These are phyloP conservation scores for Seiridium unicorne DNA, from an alignment of 2,329 filamentous ascomycete species.

Conservation along the genomic window DNA sequence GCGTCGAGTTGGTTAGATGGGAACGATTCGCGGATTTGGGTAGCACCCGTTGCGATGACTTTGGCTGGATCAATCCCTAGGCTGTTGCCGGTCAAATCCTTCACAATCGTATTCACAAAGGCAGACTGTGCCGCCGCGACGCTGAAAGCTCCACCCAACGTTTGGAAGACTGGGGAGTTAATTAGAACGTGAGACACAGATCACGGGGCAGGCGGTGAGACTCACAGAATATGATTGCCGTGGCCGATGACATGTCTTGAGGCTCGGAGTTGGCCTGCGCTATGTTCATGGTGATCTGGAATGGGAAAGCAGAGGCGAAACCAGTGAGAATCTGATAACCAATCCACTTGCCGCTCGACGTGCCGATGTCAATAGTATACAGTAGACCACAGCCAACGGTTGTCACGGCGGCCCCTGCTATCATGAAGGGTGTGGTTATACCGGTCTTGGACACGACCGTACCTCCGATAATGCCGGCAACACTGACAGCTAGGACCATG, in stretches of 20 bases:
- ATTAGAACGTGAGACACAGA: background rate
- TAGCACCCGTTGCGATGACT: background rate
- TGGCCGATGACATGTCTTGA: background rate
- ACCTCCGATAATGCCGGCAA: conserved; percentile 38
- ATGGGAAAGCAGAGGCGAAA: background rate
- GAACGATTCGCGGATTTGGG: background rate
- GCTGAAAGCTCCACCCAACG: background rate
- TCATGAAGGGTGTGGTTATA: conserved; percentile 43
- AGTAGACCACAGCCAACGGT: conserved; percentile 39
- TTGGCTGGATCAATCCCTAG: background rate
- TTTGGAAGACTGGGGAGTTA: background rate
- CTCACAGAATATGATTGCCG: background rate
- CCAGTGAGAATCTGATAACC: conserved; percentile 44
- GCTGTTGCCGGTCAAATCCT: background rate
- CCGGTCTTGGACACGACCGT: conserved; percentile 34
- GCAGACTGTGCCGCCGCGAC: background rate
- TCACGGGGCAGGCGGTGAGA: background rate
- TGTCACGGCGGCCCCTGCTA: conserved; percentile 33
- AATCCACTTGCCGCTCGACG: conserved; percentile 27
- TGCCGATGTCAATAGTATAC: conserved; percentile 36
- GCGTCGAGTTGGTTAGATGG: background rate
- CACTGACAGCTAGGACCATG: conserved; percentile 36
- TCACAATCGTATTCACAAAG: background rate
- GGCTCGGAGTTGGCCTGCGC: background rate
- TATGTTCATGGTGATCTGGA: background rate